A percentile compares a stretch with the other conserved stretches of the same genome.
These are phyloP conservation scores for Taxawa tesnikishii DNA, from an alignment of 2,329 filamentous ascomycete genomes.

Conservation along the genomic window DNA sequence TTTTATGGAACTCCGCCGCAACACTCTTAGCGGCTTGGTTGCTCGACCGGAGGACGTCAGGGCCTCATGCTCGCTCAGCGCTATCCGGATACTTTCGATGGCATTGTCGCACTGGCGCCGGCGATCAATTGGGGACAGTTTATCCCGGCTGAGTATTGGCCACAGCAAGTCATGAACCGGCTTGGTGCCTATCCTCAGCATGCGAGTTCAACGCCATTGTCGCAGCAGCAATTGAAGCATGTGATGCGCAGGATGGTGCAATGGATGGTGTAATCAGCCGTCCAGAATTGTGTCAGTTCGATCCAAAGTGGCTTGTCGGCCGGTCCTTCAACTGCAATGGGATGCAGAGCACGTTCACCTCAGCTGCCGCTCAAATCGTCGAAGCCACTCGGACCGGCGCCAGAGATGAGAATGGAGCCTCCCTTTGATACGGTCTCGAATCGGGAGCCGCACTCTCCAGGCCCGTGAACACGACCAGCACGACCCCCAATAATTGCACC, in stretches of 20 bases:
- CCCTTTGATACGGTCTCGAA: slow-evolving; percentile 25
- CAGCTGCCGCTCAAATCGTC: slow-evolving; percentile 18
- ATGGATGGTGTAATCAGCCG: slow-evolving; percentile 21
- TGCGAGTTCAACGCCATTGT: slow-evolving; percentile 26
- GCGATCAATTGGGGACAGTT: slow-evolving; percentile 25
- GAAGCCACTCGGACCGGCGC: slow-evolving; percentile 20
- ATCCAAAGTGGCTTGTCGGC: slow-evolving; percentile 18
- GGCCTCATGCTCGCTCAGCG: slow-evolving; percentile 25
- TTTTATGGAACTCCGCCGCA: slow-evolving; percentile 20
- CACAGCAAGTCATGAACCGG: slow-evolving; percentile 13
- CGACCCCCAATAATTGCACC: slow-evolving; percentile 12
- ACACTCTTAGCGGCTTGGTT: slow-evolving; percentile 26
- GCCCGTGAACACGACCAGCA: slow-evolving; percentile 17
- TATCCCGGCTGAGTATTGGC: slow-evolving; percentile 14
- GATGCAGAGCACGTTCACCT: slow-evolving; percentile 13
- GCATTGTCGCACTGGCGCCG: slow-evolving; percentile 27
- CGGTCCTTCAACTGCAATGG: slow-evolving; percentile 14
- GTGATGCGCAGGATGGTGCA: slow-evolving; percentile 25
- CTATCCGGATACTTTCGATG: slow-evolving; percentile 25
- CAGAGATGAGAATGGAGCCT: slow-evolving; percentile 11
- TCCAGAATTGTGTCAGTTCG: slow-evolving; percentile 17
- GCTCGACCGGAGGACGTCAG: slow-evolving; percentile 25
- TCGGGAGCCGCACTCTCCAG: slow-evolving; percentile 12
- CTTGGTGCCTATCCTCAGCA: slow-evolving; percentile 8
- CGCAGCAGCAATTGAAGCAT: slow-evolving; percentile 20